Evolutionary conservation across 140 eudicot species (phyloP).

Genomic region (Cichorium intybus): DNA sequence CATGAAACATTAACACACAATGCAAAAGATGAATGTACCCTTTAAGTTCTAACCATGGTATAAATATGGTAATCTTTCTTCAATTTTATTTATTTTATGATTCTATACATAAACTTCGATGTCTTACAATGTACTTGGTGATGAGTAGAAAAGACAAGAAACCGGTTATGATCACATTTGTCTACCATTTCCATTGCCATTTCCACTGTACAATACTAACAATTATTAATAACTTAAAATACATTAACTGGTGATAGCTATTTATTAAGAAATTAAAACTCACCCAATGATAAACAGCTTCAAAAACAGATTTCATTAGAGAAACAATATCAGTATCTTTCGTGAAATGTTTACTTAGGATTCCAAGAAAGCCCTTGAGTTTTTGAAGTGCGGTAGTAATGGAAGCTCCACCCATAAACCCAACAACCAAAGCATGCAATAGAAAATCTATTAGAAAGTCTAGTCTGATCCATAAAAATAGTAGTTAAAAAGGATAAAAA

Average conservation of each 20-base stretch:
- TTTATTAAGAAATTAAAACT: not conserved
- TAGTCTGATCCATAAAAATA: conserved; percentile 39
- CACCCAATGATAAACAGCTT: conserved; percentile 49
- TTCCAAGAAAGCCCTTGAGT: conserved; percentile 86
- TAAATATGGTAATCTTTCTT: not conserved
- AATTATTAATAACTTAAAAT: not conserved
- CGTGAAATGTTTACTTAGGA: conserved; percentile 55
- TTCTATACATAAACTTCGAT: too few species aligned
- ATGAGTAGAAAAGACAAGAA: conserved; percentile 67
- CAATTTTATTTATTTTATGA: not conserved
- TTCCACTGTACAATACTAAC: conserved; percentile 61
- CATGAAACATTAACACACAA: too few species aligned
- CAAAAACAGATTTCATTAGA: conserved; percentile 61
- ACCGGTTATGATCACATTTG: conserved; percentile 64
- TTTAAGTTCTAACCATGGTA: too few species aligned
- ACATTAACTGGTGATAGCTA: not conserved
- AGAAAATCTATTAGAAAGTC: conserved; percentile 83
- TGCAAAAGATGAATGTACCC: too few species aligned
- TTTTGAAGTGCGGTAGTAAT: conserved; percentile 83
- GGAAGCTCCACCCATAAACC: conserved; percentile 95
- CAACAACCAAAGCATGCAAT: conserved; percentile 86
- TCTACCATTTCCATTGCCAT: too few species aligned
- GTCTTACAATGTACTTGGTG: conserved; percentile 74
- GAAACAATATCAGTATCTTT: conserved; percentile 67
- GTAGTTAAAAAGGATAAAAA: not conserved